phyloP scores from a whole-genome alignment of 495 filamentous ascomycete genomes.

The Bryoglossum gracile region DNA sequence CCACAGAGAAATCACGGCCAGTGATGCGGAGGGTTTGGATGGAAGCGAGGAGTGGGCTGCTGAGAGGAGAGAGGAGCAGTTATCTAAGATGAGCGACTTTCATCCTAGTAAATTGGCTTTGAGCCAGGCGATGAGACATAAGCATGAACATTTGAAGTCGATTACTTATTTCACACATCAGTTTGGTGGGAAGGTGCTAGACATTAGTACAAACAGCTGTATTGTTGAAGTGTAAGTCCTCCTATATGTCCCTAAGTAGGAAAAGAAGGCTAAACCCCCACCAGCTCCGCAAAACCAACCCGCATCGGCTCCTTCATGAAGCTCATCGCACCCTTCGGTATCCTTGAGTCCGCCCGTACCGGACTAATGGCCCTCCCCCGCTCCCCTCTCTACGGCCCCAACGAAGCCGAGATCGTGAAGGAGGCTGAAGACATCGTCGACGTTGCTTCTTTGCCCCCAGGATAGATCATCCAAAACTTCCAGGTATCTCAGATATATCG shows the following conservation, averaged over 20 bases:
- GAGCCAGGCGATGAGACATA: conserved; percentile 85
- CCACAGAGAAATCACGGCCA: conserved; percentile 65
- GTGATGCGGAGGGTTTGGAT: conserved; percentile 30
- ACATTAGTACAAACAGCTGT: conserved; percentile 96
- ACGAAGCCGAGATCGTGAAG: conserved; percentile 65
- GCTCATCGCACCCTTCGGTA: conserved; percentile 89
- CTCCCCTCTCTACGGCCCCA: conserved; percentile 69
- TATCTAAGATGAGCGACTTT: conserved; percentile 48
- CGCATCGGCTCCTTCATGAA: conserved; percentile 98
- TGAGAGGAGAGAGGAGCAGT: conserved; percentile 22
- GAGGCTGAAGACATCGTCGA: conserved; percentile 90
- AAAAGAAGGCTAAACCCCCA: no score
- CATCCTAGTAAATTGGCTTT: conserved; percentile 79
- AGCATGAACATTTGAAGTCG: conserved; percentile 91
- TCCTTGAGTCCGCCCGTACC: conserved; percentile 89
- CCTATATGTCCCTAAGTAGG: no score
- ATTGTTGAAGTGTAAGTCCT: conserved; percentile 91
- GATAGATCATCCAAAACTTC: conserved; percentile 57
- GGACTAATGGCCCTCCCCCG: conserved; percentile 95
- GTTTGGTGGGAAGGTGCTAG: conserved; percentile 93
- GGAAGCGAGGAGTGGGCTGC: conserved; percentile 13
- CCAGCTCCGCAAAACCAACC: conserved; percentile 80
- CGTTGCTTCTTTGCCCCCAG: conserved; percentile 84
- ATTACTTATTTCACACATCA: conserved; percentile 96
- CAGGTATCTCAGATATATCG: no score